phyloP scores from a whole-genome alignment of 108 stramenopile species.

The Cyclotella kingstonii region DNA sequence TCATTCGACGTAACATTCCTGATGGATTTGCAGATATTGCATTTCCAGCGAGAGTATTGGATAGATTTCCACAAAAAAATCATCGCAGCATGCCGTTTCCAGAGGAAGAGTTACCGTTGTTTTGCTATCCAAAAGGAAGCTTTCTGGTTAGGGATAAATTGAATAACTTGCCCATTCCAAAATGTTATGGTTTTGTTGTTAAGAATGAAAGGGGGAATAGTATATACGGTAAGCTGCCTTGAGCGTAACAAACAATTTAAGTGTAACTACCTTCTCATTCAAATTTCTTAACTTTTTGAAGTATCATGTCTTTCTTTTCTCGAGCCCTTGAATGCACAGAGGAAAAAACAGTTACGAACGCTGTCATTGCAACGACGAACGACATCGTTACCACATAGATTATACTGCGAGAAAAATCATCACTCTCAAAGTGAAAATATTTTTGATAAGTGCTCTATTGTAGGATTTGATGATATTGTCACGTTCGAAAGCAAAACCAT shows the following conservation, averaged over 20 bases:
- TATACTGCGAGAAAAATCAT: constrained; percentile 46
- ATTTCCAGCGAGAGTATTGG: constrained; percentile 65
- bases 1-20: constrained; percentile 60
- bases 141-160: constrained; percentile 62
- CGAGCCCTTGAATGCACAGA: constrained; percentile 66
- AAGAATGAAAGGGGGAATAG: constrained; percentile 88
- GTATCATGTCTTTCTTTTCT: constrained; percentile 86
- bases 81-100: constrained; percentile 84
- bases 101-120: constrained; percentile 87
- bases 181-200: constrained; percentile 86
- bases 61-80: constrained; percentile 81
- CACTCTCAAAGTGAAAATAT: constrained; percentile 3
- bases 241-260: no score
- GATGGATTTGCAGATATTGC: constrained; percentile 78
- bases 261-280: no score
- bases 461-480: constrained; percentile 74
- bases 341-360: constrained; percentile 51
- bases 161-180: constrained; percentile 62
- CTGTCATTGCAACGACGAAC: constrained; percentile 54
- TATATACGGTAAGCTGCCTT: constrained; percentile 55
- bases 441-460: constrained; percentile 40
- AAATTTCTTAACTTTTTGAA: no score
- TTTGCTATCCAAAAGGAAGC: constrained; percentile 86
- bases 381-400: constrained; percentile 67
- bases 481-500: constrained; percentile 89